Evolutionary conservation across 192 early-diverging fungal genomes (phyloP), one percentile per base, ranked within the genome.

Genomic region (Spizellomyces sp.): DNA sequence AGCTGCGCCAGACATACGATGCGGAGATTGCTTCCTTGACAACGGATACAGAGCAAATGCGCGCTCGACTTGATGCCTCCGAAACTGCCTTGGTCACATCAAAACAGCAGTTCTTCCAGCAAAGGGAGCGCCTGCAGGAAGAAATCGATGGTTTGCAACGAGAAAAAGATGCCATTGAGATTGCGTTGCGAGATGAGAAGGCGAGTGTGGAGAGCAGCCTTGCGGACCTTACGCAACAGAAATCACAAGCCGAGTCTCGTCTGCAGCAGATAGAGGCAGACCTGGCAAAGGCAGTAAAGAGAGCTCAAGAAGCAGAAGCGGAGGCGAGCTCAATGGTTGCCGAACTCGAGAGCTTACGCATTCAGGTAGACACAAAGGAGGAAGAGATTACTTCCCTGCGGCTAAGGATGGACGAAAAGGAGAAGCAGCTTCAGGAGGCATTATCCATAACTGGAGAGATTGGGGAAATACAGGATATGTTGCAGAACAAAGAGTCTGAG

Each of bases 91-190:
- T 84, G 8, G 65, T 81, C n/a, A 19, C 58, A 4, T 61, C 66
- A 21, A 79, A 79, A 45, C 62, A 62, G 45, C 71, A 82, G 68
- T 79, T 74, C 67, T 82, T 82, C 58, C 22, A 36, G 6, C 77
- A 82, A 17, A 66, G 73, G 42, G 80, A 85, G 43, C 68, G 67
- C 59, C 64, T 82, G 5, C 74, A 77, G 62, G 83, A 85, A 56
- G 50, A 63, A 36, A 66, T 84, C 48, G 81, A 83, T 69, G 5
- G 21, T 21, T 17, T 27, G 12, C 50, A 54, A 19, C 50, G 17
- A 54, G 50, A 54, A 36, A 36, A 36, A 36, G 27, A 36, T 36
- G 27, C 27, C 27, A 36, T 36, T 36, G 27, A 36, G 27, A 36
- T 3, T 36, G 27, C 27, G 1, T 36, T 36, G 27, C 27, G 27